Base-by-base conservation (phyloP, 768 basidiomycete species). In the Russula compacta region DNA sequence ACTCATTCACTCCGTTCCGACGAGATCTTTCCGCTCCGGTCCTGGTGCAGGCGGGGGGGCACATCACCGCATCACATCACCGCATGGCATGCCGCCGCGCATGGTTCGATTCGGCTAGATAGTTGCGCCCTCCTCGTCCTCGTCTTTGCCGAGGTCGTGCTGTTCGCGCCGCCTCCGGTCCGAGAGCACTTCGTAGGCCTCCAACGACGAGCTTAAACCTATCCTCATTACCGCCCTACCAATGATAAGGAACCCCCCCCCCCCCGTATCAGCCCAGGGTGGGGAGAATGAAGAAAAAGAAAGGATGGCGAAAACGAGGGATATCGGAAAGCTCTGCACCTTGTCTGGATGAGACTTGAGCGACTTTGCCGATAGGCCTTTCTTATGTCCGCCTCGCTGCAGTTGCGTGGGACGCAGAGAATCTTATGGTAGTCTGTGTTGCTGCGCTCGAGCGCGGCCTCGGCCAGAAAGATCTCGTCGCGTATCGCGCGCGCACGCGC, bases 371-470 rank as follows among this genome's bases (percentile, higher is more conserved):
- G 80, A 72, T 98, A 98, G 35, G 81, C 95, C 74, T 94, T 97
- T 78, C 90, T 94, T 67, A 97, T 87, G 32, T 94, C 92, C 5
- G 67, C 53, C 32, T 89, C 87, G 1, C 74, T 75, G 67, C 84
- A 86, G 29, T 86, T 84, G 60, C 82, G 74, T 19, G 77, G 24
- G 4, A 90, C 72, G 19, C 77, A 78, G 15, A 91, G 77, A 66
- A 90, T 90, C 74, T 89, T 89, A 71, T 89, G 89, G 69, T 91
- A 91, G 69, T 94, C 92, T 73, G 87, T 85, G 77, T 94, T 93
- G 75, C 89, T 91, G 66, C 87, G 76, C 79, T 92, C 93, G 64
- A 93, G 74, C 56, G 81, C 85, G 4, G 81, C 82, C 73, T 95
- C 90, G 0, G 91, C 91, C 71, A 91, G 89, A 72, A 82, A 84